Evolutionary conservation across 176 grass and related monocot species (phyloP), one percentile per base, ranked within the genome.

Genomic region (Aegilops tauschii): DNA sequence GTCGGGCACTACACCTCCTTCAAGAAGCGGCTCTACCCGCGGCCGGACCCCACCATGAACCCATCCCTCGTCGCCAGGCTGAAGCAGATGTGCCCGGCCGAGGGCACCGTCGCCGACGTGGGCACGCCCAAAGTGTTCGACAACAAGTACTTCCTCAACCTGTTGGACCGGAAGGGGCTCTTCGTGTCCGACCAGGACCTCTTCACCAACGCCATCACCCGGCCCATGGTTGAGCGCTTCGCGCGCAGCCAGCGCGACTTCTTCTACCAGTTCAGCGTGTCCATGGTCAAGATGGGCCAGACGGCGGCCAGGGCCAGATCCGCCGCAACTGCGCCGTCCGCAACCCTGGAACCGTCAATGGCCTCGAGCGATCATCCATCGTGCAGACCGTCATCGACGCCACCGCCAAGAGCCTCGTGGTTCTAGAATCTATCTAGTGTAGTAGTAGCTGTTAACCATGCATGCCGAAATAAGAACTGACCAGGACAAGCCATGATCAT

Each of bases 181-280:
- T 93, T 97, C 87, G 88, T 82, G 27, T 95, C 92, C 12, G 95
- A 97, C 84, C 92, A 97, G 84, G 90, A 94, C 59, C 63, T 97
- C 86, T 91, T 83, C 67, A 35, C 62, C 42, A 67, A 94, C 82
- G 1, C 8, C 1, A n/a, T 20, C 27, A 94, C 83, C 20, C 68
- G 34, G 8, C 0, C 27, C 4, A 5, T 81, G 1, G 95, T 94
- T 31, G 0, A 23, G 3, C 34, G 3, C 7, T 94, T 94, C 34
- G 92, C 90, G 0, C 3, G 0, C 0, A 39, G 39, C 61, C 86
- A 94, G 78, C 4, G 28, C n/a, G 64, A 69, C 0, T 97, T 94
- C 69, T 92, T 91, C 36, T 8, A 89, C 12, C 87, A 91, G 83
- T 97, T 92, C 17, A 40, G 81, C 3, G 58, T 80, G 10, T 92